A percentile compares a stretch with the other conserved stretches of the same genome.
These are phyloP conservation scores for Fusarium fracticaudum DNA, from an alignment of 2,329 filamentous ascomycete species.

Conservation along the genomic window DNA sequence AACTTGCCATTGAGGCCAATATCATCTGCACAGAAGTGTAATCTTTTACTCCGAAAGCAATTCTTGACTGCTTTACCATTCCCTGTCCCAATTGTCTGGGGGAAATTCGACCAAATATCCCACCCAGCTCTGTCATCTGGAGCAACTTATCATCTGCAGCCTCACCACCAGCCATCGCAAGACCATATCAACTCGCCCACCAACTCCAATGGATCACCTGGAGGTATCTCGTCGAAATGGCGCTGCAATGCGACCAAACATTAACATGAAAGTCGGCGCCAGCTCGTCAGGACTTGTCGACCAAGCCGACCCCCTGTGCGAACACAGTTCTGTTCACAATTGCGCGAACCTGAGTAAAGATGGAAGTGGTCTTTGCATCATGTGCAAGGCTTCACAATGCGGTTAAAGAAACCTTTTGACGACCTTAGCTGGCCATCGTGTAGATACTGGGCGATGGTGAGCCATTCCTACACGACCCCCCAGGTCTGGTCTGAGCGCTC, in stretches of 20 bases:
- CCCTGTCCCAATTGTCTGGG: neutral
- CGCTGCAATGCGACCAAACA: conserved; percentile 2
- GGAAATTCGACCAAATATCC: neutral
- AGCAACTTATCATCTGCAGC: neutral
- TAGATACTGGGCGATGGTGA: neutral
- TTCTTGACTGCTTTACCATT: neutral
- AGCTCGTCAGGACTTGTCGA: conserved; percentile 25
- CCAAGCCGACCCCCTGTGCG: conserved; percentile 37
- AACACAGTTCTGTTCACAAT: conserved; percentile 38
- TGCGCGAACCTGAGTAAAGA: conserved; percentile 33
- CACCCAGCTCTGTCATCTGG: neutral
- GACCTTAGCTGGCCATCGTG: neutral
- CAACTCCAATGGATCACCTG: conserved; percentile 4
- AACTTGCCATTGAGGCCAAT: neutral
- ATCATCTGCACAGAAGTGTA: neutral
- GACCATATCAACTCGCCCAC: neutral
- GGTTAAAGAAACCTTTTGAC: neutral
- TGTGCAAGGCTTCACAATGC: conserved; percentile 24
- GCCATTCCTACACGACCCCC: neutral
- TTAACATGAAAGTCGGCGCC: neutral
- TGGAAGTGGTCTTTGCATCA: conserved; percentile 35
- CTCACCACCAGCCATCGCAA: neutral
- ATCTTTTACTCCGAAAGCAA: neutral
- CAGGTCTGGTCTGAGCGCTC: neutral
- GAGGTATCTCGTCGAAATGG: neutral